Evolutionary conservation across 2,329 filamentous ascomycete genomes (phyloP).

Genomic region (Neodidymelliopsis sp.): DNA sequence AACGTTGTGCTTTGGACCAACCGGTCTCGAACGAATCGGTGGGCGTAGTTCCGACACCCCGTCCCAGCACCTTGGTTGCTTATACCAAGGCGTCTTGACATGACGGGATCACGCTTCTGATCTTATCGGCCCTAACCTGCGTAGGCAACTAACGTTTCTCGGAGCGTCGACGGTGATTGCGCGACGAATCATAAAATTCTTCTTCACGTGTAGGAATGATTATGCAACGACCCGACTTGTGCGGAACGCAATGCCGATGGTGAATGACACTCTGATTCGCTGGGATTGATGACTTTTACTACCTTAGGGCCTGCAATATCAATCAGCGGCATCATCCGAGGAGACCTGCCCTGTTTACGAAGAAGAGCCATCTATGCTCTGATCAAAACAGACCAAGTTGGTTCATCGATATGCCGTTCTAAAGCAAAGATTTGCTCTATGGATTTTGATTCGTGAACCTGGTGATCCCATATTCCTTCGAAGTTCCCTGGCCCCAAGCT

Average conservation of each 20-base stretch:
- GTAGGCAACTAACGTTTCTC: neutral
- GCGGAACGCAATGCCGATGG: conserved; percentile 4
- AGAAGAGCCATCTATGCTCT: neutral
- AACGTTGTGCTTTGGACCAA: neutral
- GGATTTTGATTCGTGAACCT: neutral
- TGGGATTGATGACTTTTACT: neutral
- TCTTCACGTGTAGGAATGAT: neutral
- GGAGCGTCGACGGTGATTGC: neutral
- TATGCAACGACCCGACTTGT: neutral
- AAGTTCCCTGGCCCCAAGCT: neutral
- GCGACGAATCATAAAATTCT: neutral
- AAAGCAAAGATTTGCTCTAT: no score
- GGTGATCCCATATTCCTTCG: no score
- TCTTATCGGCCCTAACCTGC: neutral
- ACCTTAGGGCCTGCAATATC: neutral
- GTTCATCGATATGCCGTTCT: no score
- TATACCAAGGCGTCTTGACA: neutral
- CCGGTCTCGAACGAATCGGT: conserved; percentile 1
- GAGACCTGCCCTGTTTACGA: neutral
- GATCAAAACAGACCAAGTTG: neutral
- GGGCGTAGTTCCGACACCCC: neutral
- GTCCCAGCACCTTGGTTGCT: conserved; percentile 2
- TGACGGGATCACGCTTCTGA: neutral
- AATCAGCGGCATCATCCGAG: conserved; percentile 1
- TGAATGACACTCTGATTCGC: conserved; percentile 7